Conservation (phyloP, 2,329 filamentous ascomycete genomes). For the Harringtonia lauricola region DNA sequence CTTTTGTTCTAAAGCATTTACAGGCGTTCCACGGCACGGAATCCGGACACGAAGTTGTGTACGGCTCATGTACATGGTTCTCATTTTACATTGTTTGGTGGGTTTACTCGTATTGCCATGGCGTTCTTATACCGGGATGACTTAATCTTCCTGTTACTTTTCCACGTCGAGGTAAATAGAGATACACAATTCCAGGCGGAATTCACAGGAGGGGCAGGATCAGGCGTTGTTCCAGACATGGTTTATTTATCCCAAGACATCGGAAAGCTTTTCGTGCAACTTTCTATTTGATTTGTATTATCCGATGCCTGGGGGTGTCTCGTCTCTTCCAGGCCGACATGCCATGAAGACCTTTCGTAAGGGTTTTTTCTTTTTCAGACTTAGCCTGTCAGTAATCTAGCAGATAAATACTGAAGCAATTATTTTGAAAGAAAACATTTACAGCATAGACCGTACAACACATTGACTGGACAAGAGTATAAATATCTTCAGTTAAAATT, state of each 20-base stretch:
- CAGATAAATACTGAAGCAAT: too few species aligned
- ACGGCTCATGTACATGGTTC: background rate
- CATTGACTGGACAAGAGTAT: too few species aligned
- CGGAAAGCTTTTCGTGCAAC: too few species aligned
- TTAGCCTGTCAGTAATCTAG: too few species aligned
- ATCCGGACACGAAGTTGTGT: background rate
- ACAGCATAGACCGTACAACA: too few species aligned
- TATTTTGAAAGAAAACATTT: too few species aligned
- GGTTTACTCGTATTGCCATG: background rate
- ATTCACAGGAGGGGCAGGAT: conserved; percentile 2
- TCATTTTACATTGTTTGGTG: background rate
- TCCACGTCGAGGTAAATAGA: conserved; percentile 6
- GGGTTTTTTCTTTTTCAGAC: too few species aligned
- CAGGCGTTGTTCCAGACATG: background rate
- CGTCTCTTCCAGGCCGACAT: too few species aligned
- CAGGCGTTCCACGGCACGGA: conserved; percentile 7
- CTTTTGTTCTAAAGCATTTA: background rate
- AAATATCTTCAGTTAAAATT: too few species aligned
- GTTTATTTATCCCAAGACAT: background rate
- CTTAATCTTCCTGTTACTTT: background rate
- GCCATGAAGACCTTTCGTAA: too few species aligned
- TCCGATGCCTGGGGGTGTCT: too few species aligned
- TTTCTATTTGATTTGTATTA: too few species aligned
- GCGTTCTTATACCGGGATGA: conserved; percentile 1
- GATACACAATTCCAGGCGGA: conserved; percentile 6